Base-by-base conservation (phyloP, 345 rosid species). In the Limnanthes douglasii region DNA sequence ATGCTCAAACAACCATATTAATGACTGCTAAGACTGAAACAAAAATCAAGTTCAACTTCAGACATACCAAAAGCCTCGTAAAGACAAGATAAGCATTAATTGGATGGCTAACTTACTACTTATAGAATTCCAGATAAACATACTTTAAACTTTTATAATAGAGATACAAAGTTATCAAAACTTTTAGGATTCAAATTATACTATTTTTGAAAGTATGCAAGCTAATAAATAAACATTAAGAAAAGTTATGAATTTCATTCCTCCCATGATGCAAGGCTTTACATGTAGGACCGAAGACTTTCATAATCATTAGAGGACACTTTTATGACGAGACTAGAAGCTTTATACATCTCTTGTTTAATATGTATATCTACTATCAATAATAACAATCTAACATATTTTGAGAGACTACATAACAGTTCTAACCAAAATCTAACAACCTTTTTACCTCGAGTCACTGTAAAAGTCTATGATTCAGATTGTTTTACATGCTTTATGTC, bases 261-360 rank as follows among this genome's bases (percentile, higher is more conserved):
- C 97, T 86, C 95, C 95, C 97, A 82, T 27, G 97, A 57, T 17
- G 85, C 60, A 34, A 82, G 66, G 43, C 55, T 47, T 59, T 64
- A 66, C 69, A 82, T 57, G 59, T 65, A 75, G 34, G 97, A 71
- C 16, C 85, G 95, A 31, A 82, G 78, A 47, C 35, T 56, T 34
- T 71, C 80, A 30, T 72, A 86, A 32, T 64, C 85, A 54, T 66
- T 68, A 51, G 50, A 57, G 2, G 63, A 50, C 11, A 73, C 53
- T 45, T 60, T 51, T 36, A 86, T 46, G 8, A 45, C 5, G 12
- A 53, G 29, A 4, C 32, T 41, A 18, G 50, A 16, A 37, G 45
- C 56, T 58, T 43, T 48, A 22, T 23, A 41, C 26, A 51, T 50
- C 43, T 53, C 37, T 15, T 4, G 27, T 2, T 37, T 48, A 34